phyloP scores from a whole-genome alignment of 139 green algal species.

The Closterium sp. region DNA sequence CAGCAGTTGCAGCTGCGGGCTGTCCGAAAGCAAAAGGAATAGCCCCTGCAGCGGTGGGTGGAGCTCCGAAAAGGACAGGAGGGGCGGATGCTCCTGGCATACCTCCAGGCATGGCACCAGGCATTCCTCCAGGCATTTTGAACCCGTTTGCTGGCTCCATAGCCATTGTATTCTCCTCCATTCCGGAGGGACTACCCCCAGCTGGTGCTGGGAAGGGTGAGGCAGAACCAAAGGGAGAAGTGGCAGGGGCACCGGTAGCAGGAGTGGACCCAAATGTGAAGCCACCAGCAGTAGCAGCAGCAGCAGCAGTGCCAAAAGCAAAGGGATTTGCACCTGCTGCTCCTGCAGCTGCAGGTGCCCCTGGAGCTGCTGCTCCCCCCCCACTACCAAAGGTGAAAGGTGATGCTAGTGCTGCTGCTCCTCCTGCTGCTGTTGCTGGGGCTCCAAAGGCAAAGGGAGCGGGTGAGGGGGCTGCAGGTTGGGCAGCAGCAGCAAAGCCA shows the following conservation, averaged over 20 bases:
- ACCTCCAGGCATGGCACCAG: too few relatives aligned
- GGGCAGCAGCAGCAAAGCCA: background rate
- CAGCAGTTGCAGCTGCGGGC: background rate
- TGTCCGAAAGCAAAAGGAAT: background rate
- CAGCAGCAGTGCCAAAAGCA: background rate
- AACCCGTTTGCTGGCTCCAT: background rate
- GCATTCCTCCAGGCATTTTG: background rate
- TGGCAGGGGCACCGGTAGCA: background rate
- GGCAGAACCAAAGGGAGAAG: background rate
- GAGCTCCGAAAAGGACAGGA: background rate
- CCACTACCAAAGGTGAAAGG: background rate
- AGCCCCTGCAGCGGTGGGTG: background rate
- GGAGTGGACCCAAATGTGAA: background rate
- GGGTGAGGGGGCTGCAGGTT: background rate
- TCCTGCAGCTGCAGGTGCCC: background rate
- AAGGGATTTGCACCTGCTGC: background rate
- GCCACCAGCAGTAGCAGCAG: background rate
- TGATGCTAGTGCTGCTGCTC: background rate
- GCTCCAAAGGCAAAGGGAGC: background rate
- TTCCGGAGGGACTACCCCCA: background rate
- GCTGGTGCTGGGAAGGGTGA: background rate
- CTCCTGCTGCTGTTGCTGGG: background rate
- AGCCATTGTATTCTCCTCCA: background rate
- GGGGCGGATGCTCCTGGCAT: background rate
- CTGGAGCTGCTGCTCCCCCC: background rate